phyloP scores from a whole-genome alignment of 345 rosid genomes.

The rapeseed (Brassica napus) region DNA sequence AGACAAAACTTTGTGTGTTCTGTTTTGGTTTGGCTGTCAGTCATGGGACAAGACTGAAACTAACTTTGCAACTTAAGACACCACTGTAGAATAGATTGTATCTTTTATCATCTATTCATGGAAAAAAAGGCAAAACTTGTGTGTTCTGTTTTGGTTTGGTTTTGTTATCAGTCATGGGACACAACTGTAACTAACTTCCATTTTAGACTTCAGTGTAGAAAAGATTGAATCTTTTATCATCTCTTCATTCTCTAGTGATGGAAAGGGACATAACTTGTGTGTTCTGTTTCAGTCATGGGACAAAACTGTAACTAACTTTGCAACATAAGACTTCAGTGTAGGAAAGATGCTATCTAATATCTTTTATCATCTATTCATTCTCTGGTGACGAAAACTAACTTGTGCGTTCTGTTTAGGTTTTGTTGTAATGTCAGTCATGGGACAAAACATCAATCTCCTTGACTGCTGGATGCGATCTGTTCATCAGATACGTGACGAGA shows the following conservation, averaged over 20 bases:
- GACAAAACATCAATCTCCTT: conserved; percentile 85
- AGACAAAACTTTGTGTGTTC: not conserved
- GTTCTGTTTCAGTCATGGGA: not conserved
- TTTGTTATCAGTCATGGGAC: not conserved
- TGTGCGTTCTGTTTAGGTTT: not conserved
- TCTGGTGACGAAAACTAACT: not conserved
- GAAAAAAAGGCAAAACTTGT: no score
- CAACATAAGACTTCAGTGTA: not conserved
- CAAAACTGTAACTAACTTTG: not conserved
- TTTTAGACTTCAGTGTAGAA: not conserved
- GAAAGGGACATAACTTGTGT: not conserved
- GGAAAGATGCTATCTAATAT: not conserved
- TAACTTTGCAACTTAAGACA: not conserved
- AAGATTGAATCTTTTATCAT: not conserved
- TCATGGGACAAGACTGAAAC: not conserved
- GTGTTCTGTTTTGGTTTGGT: not conserved
- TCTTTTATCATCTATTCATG: not conserved
- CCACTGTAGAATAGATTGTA: not conserved
- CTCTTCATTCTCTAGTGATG: not conserved
- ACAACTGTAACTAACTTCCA: not conserved
- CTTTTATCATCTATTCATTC: not conserved
- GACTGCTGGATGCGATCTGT: conserved; percentile 92
- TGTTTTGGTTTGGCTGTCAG: not conserved
- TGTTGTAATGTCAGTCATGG: conserved; percentile 51
- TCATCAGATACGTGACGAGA: conserved; percentile 85